phyloP scores from a whole-genome alignment of 371 early-diverging fungal genomes.

The Dinochytrium kinnereticum region DNA sequence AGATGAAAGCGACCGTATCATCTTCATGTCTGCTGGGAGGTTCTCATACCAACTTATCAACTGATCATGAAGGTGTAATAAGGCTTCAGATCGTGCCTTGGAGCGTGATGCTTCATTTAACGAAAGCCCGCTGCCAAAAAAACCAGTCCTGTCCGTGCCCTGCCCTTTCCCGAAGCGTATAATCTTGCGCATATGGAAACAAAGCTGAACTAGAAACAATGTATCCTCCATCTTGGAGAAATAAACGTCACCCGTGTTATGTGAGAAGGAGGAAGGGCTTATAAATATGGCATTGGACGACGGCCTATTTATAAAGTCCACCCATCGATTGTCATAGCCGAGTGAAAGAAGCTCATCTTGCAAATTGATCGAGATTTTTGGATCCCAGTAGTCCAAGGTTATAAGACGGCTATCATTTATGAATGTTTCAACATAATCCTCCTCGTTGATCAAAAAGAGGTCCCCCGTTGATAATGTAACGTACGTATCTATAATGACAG shows the following conservation, averaged over 20 bases:
- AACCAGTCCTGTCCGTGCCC: background rate
- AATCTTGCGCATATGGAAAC: constrained; percentile 21
- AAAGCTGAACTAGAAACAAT: constrained; percentile 8
- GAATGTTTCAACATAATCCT: constrained; percentile 18
- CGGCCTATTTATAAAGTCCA: background rate
- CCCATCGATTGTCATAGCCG: constrained; percentile 8
- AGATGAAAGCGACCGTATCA: background rate
- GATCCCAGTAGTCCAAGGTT: background rate
- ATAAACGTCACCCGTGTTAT: background rate
- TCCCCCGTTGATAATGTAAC: constrained; percentile 17
- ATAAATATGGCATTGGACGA: no score
- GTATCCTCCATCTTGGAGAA: background rate
- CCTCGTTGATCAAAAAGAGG: constrained; percentile 11
- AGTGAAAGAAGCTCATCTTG: constrained; percentile 2
- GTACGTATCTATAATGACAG: constrained; percentile 22
- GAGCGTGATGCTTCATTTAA: background rate
- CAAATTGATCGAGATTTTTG: background rate
- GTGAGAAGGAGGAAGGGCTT: background rate
- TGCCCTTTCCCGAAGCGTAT: constrained; percentile 9
- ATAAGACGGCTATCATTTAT: background rate
- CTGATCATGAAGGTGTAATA: background rate
- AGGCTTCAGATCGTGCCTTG: background rate
- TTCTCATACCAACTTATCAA: background rate
- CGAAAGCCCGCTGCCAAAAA: background rate
- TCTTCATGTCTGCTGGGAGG: background rate